A percentile compares a stretch with the other conserved stretches of the same genome.
Conservation (phyloP, 176 grass and related monocot species). For the Areca catechu region DNA sequence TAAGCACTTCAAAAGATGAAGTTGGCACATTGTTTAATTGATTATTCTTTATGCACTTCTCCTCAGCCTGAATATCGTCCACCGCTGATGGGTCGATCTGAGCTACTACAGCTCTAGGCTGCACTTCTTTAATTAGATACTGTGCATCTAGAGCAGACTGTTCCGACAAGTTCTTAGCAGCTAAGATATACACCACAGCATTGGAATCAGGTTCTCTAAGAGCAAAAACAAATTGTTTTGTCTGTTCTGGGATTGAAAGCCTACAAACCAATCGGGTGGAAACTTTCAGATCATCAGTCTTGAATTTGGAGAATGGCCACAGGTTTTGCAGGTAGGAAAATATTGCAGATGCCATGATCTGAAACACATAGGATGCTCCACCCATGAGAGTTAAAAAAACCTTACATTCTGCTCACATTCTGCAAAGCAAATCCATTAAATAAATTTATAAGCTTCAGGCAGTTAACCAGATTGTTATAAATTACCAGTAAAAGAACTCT, state of each 20-base stretch:
- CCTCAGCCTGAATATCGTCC: constrained; percentile 60
- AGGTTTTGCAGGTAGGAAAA: constrained; percentile 41
- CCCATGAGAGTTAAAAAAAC: neutral
- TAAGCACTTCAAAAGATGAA: constrained; percentile 70
- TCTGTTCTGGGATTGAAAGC: constrained; percentile 69
- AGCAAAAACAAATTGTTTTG: constrained; percentile 90
- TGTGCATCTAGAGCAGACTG: constrained; percentile 69
- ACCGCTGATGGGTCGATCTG: constrained; percentile 54
- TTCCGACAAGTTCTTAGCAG: constrained; percentile 67
- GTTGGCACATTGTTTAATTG: constrained; percentile 45
- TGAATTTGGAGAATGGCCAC: constrained; percentile 71
- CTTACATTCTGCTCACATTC: constrained; percentile 1
- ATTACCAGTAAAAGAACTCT: too few species aligned
- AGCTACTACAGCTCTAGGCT: constrained; percentile 58
- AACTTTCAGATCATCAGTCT: constrained; percentile 54
- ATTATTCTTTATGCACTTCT: constrained; percentile 39
- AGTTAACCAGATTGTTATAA: too few species aligned
- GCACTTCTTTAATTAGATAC: constrained; percentile 61
- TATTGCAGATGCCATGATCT: constrained; percentile 51
- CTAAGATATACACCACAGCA: constrained; percentile 69
- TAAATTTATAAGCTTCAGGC: too few species aligned
- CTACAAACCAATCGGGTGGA: constrained; percentile 43
- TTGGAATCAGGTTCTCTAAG: constrained; percentile 46
- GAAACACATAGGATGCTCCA: neutral
- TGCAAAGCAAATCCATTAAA: neutral